Percentiles rank a stretch among this genome's conserved stretches.
Evolutionary conservation across 2,329 filamentous ascomycete species (phyloP).

Genomic region (Pseudocercospora eumusae): DNA sequence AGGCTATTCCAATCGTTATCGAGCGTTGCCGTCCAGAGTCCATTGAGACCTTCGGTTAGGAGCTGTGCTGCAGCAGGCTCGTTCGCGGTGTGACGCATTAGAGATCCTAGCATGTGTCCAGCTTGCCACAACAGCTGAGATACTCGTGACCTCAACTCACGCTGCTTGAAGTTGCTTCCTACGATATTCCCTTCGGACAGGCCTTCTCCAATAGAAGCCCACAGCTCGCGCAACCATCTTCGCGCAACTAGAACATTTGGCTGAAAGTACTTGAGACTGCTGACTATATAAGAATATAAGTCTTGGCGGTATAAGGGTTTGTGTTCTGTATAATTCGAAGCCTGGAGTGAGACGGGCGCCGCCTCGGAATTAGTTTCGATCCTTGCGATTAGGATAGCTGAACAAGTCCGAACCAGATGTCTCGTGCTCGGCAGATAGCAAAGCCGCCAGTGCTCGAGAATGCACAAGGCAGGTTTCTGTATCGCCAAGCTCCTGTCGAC

Average conservation of each 20-base stretch:
- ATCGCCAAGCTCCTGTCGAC: conserved; percentile 8
- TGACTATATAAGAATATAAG: conserved; percentile 5
- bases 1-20: neutral
- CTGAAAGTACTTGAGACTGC: conserved; percentile 8
- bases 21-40: neutral
- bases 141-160: conserved; percentile 2
- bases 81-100: conserved; percentile 4
- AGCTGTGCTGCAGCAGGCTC: conserved; percentile 11
- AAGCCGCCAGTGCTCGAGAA: neutral
- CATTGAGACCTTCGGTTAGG: neutral
- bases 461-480: conserved; percentile 5
- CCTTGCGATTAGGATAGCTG: conserved; percentile 1
- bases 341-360: conserved; percentile 1
- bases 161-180: neutral
- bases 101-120: conserved; percentile 9
- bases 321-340: conserved; percentile 6
- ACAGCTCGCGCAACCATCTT: conserved; percentile 10
- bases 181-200: neutral
- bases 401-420: neutral
- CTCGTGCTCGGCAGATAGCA: neutral
- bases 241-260: neutral
- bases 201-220: conserved; percentile 9
- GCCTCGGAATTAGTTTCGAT: neutral
- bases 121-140: conserved; percentile 8
- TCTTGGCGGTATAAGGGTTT: conserved; percentile 4